Conservation (phyloP, 352 stramenopile genomes). For the Chrysophaeum taylorii region DNA sequence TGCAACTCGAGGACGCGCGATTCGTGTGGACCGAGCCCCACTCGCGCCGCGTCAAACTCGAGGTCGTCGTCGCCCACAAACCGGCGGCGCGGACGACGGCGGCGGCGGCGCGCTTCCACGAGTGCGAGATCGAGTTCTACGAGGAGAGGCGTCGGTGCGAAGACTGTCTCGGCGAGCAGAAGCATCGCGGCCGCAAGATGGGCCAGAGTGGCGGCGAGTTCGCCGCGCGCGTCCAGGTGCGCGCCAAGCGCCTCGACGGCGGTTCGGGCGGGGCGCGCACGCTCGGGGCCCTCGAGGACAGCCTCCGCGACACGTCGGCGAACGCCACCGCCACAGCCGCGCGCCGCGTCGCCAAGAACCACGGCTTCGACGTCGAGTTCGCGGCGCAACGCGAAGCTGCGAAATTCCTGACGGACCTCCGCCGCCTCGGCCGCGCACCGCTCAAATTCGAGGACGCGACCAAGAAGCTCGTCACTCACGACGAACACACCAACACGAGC, state of each 20-base stretch:
- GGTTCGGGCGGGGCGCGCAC: neutral
- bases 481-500: conserved; percentile 49
- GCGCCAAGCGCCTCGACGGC: conserved; percentile 43
- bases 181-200: conserved; percentile 48
- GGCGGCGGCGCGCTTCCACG: too few species aligned
- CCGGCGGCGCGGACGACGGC: conserved; percentile 19
- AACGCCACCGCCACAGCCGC: conserved; percentile 54
- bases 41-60: conserved; percentile 60
- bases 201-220: neutral
- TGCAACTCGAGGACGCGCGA: conserved; percentile 48
- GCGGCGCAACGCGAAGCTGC: conserved; percentile 47
- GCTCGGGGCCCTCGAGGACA: conserved; percentile 46
- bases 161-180: conserved; percentile 59
- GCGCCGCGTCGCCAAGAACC: conserved; percentile 49
- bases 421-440: conserved; percentile 43
- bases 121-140: conserved; percentile 52
- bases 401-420: conserved; percentile 54
- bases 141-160: conserved; percentile 53
- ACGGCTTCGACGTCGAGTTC: conserved; percentile 67
- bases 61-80: conserved; percentile 54
- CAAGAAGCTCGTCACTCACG: conserved; percentile 57
- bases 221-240: conserved; percentile 53
- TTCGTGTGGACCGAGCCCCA: conserved; percentile 70
- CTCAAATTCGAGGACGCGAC: conserved; percentile 53
- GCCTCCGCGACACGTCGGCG: conserved; percentile 55